A percentile compares a stretch with the other conserved stretches of the same genome.
Conservation (phyloP, 805 yeast genomes). For the Cyberlindnera samutprakarnensis region DNA sequence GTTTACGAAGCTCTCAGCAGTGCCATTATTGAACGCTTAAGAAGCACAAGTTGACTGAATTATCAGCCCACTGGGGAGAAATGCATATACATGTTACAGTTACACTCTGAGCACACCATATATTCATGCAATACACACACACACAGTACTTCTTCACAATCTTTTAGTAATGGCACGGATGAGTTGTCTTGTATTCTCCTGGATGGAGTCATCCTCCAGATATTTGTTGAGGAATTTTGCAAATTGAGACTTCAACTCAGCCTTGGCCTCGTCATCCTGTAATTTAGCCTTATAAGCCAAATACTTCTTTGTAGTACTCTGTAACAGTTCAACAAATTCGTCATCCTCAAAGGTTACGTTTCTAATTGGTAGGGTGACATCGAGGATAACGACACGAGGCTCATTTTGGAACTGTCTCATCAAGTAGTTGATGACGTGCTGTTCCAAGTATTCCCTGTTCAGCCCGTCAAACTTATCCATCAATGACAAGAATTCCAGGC, state of each 20-base stretch:
- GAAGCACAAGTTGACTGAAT: too few species aligned
- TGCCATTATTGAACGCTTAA: too few species aligned
- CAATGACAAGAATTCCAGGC: slow-evolving; percentile 42
- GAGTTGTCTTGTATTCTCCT: slow-evolving; percentile 16
- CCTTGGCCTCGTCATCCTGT: slow-evolving; percentile 24
- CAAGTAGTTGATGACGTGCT: slow-evolving; percentile 54
- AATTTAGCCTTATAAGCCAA: slow-evolving; percentile 47
- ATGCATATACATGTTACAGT: too few species aligned
- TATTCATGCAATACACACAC: not conserved
- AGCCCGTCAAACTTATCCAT: slow-evolving; percentile 65
- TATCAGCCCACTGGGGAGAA: too few species aligned
- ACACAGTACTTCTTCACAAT: too few species aligned
- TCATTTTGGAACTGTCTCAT: slow-evolving; percentile 33
- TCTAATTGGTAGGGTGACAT: slow-evolving; percentile 63
- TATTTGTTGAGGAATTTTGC: slow-evolving; percentile 21
- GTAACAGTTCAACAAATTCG: slow-evolving; percentile 51
- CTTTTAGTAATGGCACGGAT: slow-evolving; percentile 19
- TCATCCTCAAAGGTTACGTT: slow-evolving; percentile 32
- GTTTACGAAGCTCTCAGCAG: too few species aligned
- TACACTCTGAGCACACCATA: too few species aligned
- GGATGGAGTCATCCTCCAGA: slow-evolving; percentile 23
- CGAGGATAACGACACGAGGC: slow-evolving; percentile 37
- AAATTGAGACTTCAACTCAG: slow-evolving; percentile 25
- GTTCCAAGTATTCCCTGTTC: slow-evolving; percentile 58
- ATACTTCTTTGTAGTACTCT: slow-evolving; percentile 64